Evolutionary conservation across 2,329 filamentous ascomycete genomes (phyloP).

Genomic region (Neophaeococcomyces mojaviensis): DNA sequence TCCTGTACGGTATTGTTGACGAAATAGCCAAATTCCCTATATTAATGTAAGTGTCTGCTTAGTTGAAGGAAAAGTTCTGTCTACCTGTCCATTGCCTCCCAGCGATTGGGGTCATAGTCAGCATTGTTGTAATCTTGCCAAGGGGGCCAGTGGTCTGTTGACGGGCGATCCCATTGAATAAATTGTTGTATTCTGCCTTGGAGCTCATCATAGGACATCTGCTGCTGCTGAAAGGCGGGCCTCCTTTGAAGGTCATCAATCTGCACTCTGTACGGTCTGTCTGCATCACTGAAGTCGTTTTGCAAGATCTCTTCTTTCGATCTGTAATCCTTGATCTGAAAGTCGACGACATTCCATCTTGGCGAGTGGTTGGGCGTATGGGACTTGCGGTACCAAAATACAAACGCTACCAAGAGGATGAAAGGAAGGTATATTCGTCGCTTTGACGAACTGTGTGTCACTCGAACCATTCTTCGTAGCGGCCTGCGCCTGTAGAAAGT

Average conservation of each 20-base stretch:
- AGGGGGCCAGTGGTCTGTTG: conserved; percentile 10
- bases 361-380: background rate
- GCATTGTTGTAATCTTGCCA: conserved; percentile 9
- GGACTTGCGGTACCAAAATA: conserved; percentile 1
- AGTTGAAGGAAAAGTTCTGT: background rate
- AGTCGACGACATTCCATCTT: conserved; percentile 5
- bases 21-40: conserved; percentile 8
- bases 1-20: conserved; percentile 8
- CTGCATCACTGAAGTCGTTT: background rate
- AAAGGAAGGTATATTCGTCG: conserved; percentile 2
- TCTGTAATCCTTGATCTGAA: conserved; percentile 8
- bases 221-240: conserved; percentile 7
- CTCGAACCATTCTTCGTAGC: conserved; percentile 3
- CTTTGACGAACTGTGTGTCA: background rate
- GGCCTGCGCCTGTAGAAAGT: conserved; percentile 1
- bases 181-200: conserved; percentile 6
- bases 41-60: background rate
- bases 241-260: background rate
- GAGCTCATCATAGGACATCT: conserved; percentile 7
- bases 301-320: background rate
- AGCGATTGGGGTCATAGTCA: conserved; percentile 8
- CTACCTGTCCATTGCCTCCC: conserved; percentile 9
- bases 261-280: background rate
- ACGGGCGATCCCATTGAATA: conserved; percentile 9
- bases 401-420: background rate